Evolutionary conservation across 2,329 filamentous ascomycete species (phyloP), one percentile per base, ranked within the genome.

Genomic region (Monosporascus sp.): DNA sequence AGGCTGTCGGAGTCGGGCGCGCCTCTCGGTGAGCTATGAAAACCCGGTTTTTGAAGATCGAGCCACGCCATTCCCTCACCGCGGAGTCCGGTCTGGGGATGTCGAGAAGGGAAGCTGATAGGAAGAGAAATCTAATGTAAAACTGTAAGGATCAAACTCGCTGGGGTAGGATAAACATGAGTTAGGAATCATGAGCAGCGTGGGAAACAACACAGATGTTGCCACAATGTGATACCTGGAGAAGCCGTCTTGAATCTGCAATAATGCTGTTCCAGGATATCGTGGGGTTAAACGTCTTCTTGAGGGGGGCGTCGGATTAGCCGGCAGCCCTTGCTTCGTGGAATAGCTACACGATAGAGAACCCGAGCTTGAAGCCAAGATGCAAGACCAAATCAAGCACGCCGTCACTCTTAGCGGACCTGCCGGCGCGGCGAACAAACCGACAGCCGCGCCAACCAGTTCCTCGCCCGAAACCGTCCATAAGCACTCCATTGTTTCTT

Each of bases 11-110:
- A 61, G 25, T 51, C 51, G 7, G 45, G 46, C 44, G 54, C 63
- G 53, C 31, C 59, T 53, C 54, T 57, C 49, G 55, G 65, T 48
- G 66, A 70, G 60, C 65, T 70, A 61, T 73, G 62, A 69, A 69
- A 27, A 48, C 53, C 9, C 14, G 41, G 18, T 22, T 17, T 52
- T 18, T 41, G 38, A 20, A 11, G 17, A 14, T 35, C 31, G 31
- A 35, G 31, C 31, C 31, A 11, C 11, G 31, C 31, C 31, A 5
- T 35, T 14, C 9, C 31, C 31, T 35, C 14, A 35, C n/a, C 8
- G 18, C 39, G n/a, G 22, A 20, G 18, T 20, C 14, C 18, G 4
- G 39, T 43, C 22, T 43, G 39, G 20, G 5, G 9, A 11, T 20
- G 7, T 11, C 9, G 18, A 20, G 22, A 43, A 20, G 22, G 39